Base-by-base conservation (phyloP, 768 basidiomycete species). In the Saitozyma sp. region DNA sequence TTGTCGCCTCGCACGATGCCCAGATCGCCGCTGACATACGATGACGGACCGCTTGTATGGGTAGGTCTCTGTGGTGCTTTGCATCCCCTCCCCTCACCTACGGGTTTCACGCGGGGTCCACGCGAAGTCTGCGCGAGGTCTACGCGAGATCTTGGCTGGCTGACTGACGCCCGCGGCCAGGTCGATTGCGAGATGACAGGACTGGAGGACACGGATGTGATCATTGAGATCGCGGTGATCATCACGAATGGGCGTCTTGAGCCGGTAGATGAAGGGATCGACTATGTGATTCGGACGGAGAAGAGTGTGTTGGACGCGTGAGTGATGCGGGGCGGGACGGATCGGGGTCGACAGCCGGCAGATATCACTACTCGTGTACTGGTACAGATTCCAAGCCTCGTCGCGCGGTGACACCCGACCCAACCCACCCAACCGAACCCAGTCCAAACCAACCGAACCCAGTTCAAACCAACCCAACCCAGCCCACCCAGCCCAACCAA, bases 211-310 rank as follows among this genome's bases (percentile, higher is more conserved):
- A 70, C 58, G 16, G 77, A 78, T 54, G 50, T 65, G 6, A 72
- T 78, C 29, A 68, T 78, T 48, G 92, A 95, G 79, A 89, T 94
- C 41, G 74, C 92, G 83, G 91, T 95, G 45, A 80, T 96, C 41
- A 90, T 97, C 62, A 95, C 93, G 2, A 84, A 95, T 69, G 92
- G 92, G 5, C 84, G 91, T 66, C 81, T 97, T 46, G 84, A 91
- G 29, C 74, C 85, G 10, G 88, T 96, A 6, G 91, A 96, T 74
- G 84, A 88, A 38, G 92, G 93, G 10, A 80, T 95, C 17, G 82
- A 88, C 68, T 92, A 83, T 68, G 84, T 92, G 39, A 87, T 97
- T 58, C 82, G 80, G 55, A 89, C 87, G 0, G 86, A 90, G 61
- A 91, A 90, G 73, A 78, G 80, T 16, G 69, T 84, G 10, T 78